Base-by-base conservation (phyloP, 805 yeast genomes). In the Metschnikowia chrysomelidarum region DNA sequence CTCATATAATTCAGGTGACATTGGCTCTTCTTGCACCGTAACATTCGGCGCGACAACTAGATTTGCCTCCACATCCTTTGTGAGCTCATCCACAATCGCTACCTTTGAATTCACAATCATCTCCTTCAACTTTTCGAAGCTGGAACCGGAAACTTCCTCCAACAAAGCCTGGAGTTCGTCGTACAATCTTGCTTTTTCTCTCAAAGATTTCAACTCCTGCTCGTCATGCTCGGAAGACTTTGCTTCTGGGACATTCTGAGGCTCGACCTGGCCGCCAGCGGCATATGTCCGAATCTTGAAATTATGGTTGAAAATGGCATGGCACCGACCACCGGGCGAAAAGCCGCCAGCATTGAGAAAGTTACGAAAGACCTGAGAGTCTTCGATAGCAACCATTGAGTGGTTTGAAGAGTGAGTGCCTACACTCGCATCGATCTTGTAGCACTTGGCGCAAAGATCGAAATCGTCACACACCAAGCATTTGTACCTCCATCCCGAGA, bases 391-490 rank as follows among this genome's bases (percentile, higher is more conserved):
- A 9, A 46, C 13, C 51, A 47, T 46, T 3, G 43, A 38, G 18
- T 47, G 51, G n/a, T 26, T 24, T 11, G 27, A n/a, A 4, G 32
- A 21, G 19, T 47, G 51, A 7, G 25, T 17, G 2, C 32, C 41
- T 4, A 27, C 7, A 5, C 15, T 32, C 7, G 12, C 19, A 15
- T 20, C 22, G 3, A 29, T 10, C 10, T 14, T 7, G 22, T 20
- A 46, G 30, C 51, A 47, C 5, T 15, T 22, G 11, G 38, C 36
- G 28, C 51, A 47, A 14, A 46, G 42, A 22, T 47, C 50, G 18
- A 41, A 47, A 20, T 47, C 38, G 9, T 27, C 21, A 18, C 51
- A 47, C 7, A 44, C 30, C 33, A 39, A 28, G 26, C 51, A 47
- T 21, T 46, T 46, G 35, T 34, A 47, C 13, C 51, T 37, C 24